Evolutionary conservation across 2,329 filamentous ascomycete species (phyloP), one percentile per base, ranked within the genome.

Genomic region (Calonectria leucothoes): DNA sequence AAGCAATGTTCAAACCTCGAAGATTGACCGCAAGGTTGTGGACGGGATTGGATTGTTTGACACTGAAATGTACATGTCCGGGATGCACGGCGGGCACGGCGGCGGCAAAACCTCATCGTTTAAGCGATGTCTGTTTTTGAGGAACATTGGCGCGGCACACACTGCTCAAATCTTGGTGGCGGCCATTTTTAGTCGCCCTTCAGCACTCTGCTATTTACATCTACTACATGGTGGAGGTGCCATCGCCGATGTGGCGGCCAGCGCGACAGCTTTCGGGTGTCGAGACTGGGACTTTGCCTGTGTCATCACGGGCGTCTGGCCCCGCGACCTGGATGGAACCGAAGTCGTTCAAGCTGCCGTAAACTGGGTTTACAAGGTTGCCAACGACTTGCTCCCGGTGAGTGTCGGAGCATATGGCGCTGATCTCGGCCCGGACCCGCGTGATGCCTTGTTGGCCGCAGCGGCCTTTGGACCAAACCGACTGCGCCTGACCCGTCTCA

Each of bases 241-340:
- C 0, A 80, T 91, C 51, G n/a, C 76, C 55, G 84, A 91, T 31
- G 75, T 89, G 20, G 77, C 82, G 2, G 74, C 82, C 6, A 81
- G 88, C 74, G 85, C 84, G 31, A 90, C 88, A 71, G 91, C 91
- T 67, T 93, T 93, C 68, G 91, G 91, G 55, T 92, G 88, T 83
- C 89, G 91, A 82, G 86, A 91, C 80, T 93, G 91, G 91, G 86
- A 90, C 37, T 93, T 89, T 83, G 91, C 91, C 57, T 93, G 91
- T 76, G 89, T 93, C 6, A 79, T 93, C 51, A 93, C 91, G 6
- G 91, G 89, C 31, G 88, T 92, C 71, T 93, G 91, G 91, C 84
- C 85, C 3, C 88, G 90, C 20, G 84, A 88, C 12, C 80, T 89
- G 81, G 89, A 91, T 74, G 85, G 80, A 52, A 88, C 85, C 0